Evolutionary conservation across 768 basidiomycete genomes (phyloP).

Genomic region (Tricholomella constricta): DNA sequence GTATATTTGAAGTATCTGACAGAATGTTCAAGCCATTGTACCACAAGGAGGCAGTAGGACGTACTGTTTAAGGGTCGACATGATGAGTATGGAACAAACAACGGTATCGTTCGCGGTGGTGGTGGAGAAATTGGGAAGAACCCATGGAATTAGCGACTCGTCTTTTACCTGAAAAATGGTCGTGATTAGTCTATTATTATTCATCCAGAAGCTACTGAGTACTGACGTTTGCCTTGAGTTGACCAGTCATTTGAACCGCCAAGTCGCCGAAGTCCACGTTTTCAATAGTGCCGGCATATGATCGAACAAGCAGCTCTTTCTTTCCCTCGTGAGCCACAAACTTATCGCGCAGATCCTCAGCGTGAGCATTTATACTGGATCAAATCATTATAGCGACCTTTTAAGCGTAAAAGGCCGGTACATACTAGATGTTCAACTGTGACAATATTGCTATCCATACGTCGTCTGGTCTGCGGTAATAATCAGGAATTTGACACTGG

Average conservation of each 20-base stretch:
- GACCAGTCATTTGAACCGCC: constrained; percentile 26
- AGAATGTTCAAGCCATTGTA: too few species aligned
- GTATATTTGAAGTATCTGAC: constrained; percentile 20
- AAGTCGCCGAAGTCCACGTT: constrained; percentile 33
- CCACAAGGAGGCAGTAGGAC: background rate
- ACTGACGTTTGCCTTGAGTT: constrained; percentile 25
- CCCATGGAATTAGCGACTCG: background rate
- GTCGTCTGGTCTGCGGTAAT: constrained; percentile 20
- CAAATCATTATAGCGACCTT: too few species aligned
- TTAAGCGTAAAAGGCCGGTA: too few species aligned
- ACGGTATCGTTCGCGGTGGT: constrained; percentile 6
- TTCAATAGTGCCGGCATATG: constrained; percentile 11
- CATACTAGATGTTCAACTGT: constrained; percentile 37
- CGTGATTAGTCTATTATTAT: background rate
- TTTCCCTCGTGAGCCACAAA: constrained; percentile 39
- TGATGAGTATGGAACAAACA: constrained; percentile 9
- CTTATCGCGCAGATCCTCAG: constrained; percentile 31
- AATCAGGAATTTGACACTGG: background rate
- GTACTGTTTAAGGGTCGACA: constrained; percentile 7
- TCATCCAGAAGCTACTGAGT: background rate
- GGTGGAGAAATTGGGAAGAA: constrained; percentile 3
- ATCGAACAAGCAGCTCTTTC: constrained; percentile 28
- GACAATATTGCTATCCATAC: constrained; percentile 42
- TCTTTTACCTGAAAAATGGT: background rate
- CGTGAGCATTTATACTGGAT: constrained; percentile 25